A percentile compares a stretch with the other conserved stretches of the same genome.
These are phyloP conservation scores for Aegilops sharonensis DNA, from an alignment of 176 grass and related monocot genomes.

Conservation along the genomic window DNA sequence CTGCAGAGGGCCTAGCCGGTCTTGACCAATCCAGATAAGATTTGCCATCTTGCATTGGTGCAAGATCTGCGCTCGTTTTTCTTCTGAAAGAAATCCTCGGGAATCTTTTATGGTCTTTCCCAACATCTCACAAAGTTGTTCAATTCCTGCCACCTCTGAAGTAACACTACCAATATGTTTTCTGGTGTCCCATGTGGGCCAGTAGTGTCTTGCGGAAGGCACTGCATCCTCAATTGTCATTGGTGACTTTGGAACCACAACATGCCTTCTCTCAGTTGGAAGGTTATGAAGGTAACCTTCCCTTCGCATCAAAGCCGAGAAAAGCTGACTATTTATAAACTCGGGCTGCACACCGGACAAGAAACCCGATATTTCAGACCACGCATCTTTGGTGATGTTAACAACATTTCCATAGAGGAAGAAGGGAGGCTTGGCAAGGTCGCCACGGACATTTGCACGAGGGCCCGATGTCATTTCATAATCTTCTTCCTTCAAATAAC, in stretches of 20 bases:
- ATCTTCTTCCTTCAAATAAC: conserved; percentile 44
- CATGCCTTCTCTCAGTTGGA: conserved; percentile 39
- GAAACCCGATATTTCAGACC: conserved; percentile 54
- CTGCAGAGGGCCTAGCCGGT: conserved; percentile 53
- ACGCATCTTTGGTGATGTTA: conserved; percentile 53
- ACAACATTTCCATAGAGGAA: conserved; percentile 78
- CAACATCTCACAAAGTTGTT: conserved; percentile 48
- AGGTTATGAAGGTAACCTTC: conserved; percentile 94
- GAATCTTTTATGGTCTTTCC: conserved; percentile 53
- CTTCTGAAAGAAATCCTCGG: conserved; percentile 41
- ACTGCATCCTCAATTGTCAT: conserved; percentile 63
- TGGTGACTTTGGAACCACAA: conserved; percentile 49
- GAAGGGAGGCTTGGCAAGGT: conserved; percentile 47
- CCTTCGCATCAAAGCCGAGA: conserved; percentile 59
- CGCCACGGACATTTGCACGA: neutral
- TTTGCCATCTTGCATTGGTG: conserved; percentile 63
- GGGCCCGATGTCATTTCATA: conserved; percentile 7
- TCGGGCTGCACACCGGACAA: conserved; percentile 66
- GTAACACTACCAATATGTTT: conserved; percentile 52
- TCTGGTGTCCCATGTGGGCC: conserved; percentile 77
- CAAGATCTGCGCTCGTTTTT: conserved; percentile 42
- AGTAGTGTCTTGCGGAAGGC: conserved; percentile 53
- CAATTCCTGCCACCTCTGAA: conserved; percentile 31
- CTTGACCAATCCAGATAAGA: conserved; percentile 65
- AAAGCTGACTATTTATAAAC: conserved; percentile 58